phyloP scores from a whole-genome alignment of 169 alveolate genomes.

The Babesia ovis region DNA sequence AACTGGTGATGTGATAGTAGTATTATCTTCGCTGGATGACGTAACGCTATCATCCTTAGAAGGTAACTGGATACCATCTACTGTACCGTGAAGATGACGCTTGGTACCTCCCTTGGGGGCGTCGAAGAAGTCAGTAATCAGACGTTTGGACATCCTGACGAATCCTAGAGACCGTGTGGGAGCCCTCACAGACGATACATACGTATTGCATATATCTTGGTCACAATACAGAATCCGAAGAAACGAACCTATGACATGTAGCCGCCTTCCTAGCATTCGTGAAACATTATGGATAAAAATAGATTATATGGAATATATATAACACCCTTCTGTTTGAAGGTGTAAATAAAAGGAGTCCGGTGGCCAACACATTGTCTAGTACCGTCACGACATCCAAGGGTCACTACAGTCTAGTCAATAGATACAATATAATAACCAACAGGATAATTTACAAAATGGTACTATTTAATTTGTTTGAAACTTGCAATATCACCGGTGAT shows the following conservation, averaged over 20 bases:
- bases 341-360: too few species aligned
- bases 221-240: not conserved
- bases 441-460: too few species aligned
- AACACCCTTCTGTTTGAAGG: too few species aligned
- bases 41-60: not conserved
- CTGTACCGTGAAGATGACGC: not conserved
- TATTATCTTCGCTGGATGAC: not conserved
- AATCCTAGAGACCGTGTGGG: not conserved
- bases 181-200: not conserved
- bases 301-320: too few species aligned
- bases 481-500: too few species aligned
- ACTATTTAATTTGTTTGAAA: too few species aligned
- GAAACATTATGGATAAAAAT: not conserved
- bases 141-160: conserved; percentile 49
- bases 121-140: conserved; percentile 59
- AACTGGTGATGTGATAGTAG: not conserved
- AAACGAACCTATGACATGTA: not conserved
- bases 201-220: not conserved
- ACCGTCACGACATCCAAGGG: too few species aligned
- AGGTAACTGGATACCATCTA: not conserved
- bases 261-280: conserved; percentile 7
- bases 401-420: too few species aligned
- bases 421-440: too few species aligned
- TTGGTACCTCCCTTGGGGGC: conserved; percentile 15
- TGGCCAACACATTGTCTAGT: too few species aligned